A percentile compares a stretch with the other conserved stretches of the same genome.
Conservation (phyloP, 2,329 filamentous ascomycete species). For the Ophiostoma sp. region DNA sequence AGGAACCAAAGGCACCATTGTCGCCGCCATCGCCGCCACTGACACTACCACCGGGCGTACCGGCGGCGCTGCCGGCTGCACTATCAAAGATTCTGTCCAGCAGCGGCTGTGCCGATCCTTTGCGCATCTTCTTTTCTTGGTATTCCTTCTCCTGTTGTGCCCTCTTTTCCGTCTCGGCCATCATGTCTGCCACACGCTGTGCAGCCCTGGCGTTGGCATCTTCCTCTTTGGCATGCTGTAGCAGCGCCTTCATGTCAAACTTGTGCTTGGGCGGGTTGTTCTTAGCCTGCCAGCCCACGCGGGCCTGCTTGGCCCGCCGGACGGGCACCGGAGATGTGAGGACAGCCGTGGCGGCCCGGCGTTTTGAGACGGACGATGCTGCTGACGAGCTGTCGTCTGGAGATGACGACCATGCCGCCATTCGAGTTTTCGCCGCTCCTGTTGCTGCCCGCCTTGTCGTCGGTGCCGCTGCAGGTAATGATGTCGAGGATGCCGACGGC, state of each 20-base stretch:
- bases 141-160: constrained; percentile 16
- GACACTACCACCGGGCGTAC: not conserved
- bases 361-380: constrained; percentile 25
- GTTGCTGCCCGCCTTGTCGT: not conserved
- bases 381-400: constrained; percentile 19
- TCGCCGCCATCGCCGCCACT: constrained; percentile 28
- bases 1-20: constrained; percentile 32
- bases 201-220: constrained; percentile 59
- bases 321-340: constrained; percentile 49
- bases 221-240: constrained; percentile 60
- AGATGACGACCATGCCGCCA: constrained; percentile 1
- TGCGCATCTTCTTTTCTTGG: constrained; percentile 22
- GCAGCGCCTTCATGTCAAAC: constrained; percentile 63
- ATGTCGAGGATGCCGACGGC: not conserved
- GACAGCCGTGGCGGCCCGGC: constrained; percentile 25
- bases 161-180: constrained; percentile 34
- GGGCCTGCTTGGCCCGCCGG: constrained; percentile 27
- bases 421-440: not conserved
- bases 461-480: not conserved
- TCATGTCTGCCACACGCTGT: constrained; percentile 43
- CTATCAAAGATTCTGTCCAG: constrained; percentile 35
- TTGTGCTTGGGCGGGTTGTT: constrained; percentile 56
- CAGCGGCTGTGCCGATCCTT: constrained; percentile 34
- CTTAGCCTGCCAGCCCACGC: not conserved
- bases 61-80: not conserved